Percentiles rank a stretch among this genome's conserved stretches.
phyloP scores from a whole-genome alignment of 768 basidiomycete species.

The Artomyces pyxidatus region DNA sequence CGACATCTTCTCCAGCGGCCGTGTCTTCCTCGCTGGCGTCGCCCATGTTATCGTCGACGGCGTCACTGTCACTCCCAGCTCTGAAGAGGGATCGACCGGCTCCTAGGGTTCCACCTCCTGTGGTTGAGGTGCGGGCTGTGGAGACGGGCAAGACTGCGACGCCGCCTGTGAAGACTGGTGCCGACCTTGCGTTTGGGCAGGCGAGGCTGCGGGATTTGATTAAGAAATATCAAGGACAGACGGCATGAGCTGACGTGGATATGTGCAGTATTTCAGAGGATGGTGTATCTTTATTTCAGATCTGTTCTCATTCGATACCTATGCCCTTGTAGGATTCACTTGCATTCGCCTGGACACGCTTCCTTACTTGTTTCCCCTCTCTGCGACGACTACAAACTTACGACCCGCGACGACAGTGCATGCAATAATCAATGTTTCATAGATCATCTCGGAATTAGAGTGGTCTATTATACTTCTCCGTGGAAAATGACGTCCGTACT shows the following conservation, averaged over 20 bases:
- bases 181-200: conserved; percentile 67
- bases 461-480: too few relatives aligned
- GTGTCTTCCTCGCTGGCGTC: conserved; percentile 66
- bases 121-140: too few relatives aligned
- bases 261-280: neutral
- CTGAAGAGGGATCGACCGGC: too few relatives aligned
- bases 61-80: conserved; percentile 58
- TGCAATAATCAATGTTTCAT: too few relatives aligned
- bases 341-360: too few relatives aligned
- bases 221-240: conserved; percentile 63
- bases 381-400: too few relatives aligned
- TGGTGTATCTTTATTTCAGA: neutral
- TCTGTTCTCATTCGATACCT: neutral
- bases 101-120: too few relatives aligned
- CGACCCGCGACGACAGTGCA: too few relatives aligned
- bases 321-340: too few relatives aligned
- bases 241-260: conserved; percentile 3
- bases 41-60: conserved; percentile 68
- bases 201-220: conserved; percentile 71
- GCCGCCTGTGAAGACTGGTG: conserved; percentile 12
- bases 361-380: too few relatives aligned
- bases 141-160: conserved; percentile 3
- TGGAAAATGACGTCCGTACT: too few relatives aligned
- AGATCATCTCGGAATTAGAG: too few relatives aligned
- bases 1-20: conserved; percentile 14